Base-by-base conservation (phyloP, 371 early-diverging fungal genomes). In the Circinella minor region DNA sequence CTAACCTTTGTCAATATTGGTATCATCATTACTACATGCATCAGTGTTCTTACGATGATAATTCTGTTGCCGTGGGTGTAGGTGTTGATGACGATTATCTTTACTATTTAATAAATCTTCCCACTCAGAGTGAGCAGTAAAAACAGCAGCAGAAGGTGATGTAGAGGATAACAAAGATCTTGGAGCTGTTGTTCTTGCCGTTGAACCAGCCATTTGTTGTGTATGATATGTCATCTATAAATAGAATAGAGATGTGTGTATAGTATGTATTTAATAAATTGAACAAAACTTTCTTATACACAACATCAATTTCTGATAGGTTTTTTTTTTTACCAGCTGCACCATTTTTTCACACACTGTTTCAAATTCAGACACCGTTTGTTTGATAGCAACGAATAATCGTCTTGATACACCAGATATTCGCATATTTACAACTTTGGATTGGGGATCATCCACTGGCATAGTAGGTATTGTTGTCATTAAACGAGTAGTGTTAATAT, bases 341-440 rank as follows among this genome's bases (percentile, higher is more conserved):
- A 75, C 68, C 79, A 80, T 78, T 46, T 74, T 77, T 60, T 79
- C 76, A 62, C 77, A 81, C 55, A 78, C 63, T 10, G 67, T 65
- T 70, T 81, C 83, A 67, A 76, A 81, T 15, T 65, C 69, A 48
- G 69, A 71, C 1, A 77, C 78, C 15, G 72, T 68, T 17, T 81
- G 77, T 60, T 81, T 80, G 63, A 83, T 71, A 1, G 81, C 76
- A 27, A 39, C 51, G 46, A 72, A 81, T 4, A 83, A 55, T 17
- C 77, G 73, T 34, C 51, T 60, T n/a, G 83, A 77, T 13, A 74
- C 81, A 48, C 74, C 77, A 4, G 83, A 79, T 27, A 83, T 60
- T 9, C 73, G 63, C 51, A 80, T 67, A 67, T 75, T 78, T 18
- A 77, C 61, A 7, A 68, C 68, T 38, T 51, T 65, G 34, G 36